Base-by-base conservation (phyloP, 257 asterid genomes). In the Nicotiana obtusifolia region DNA sequence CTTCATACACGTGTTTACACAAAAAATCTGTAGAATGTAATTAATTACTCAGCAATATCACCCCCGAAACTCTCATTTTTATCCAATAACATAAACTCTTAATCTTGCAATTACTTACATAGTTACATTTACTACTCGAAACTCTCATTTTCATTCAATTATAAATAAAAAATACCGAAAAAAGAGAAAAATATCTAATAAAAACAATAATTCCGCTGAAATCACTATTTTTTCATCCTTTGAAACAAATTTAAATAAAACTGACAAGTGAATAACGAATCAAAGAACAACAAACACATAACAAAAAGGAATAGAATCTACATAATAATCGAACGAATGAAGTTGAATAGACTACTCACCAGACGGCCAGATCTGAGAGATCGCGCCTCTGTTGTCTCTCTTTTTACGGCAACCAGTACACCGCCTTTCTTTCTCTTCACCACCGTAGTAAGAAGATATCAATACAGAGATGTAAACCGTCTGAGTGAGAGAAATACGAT, bases 291-390 rank as follows among this genome's bases (percentile, higher is more conserved):
- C 2, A 62, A 52, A 62, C 35, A n/a, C 65, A 20, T n/a, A 59
- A 20, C 65, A 20, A 14, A 59, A 14, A 53, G 8, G 8, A 53
- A 57, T 3, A 19, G 1, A 57, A 57, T n/a, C 24, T 57, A 57
- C 20, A 7, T 3, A 2, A 57, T 1, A 57, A 19, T n/a, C 4
- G 8, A 56, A 56, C 6, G 61, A 56, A 56, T 56, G 59, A 53
- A 53, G n/a, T 13, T 53, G n/a, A 56, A 2, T 8, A 56, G 37
- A 16, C 19, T 4, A 33, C 94, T 87, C 86, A 94, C 97, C 94
- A 44, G 89, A 87, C 81, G 81, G 84, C 87, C 93, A 92, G 97
- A 91, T 93, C 97, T 91, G 83, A 84, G 76, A 78, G 89, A 89
- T 81, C 83, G 73, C 75, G 52, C 60, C 64, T 78, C 65, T 82